Conservation (phyloP, 1,284 basidiomycete genomes). For the Cutaneotrichosporon spelunceum region DNA sequence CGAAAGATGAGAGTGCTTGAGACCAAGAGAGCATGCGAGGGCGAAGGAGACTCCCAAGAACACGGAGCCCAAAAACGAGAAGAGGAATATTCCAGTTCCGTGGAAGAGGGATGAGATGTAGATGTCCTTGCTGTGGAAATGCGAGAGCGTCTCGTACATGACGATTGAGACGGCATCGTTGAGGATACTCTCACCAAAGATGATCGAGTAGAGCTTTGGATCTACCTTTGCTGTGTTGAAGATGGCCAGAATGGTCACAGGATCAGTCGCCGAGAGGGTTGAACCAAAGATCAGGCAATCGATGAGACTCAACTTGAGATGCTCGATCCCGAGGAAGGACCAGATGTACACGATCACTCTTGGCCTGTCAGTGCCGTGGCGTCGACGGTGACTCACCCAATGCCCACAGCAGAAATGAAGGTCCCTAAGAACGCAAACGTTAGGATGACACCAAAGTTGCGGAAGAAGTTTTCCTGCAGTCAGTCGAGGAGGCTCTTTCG, state of each 20-base stretch:
- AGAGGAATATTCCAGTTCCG: conserved; percentile 91
- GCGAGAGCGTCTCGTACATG: conserved; percentile 96
- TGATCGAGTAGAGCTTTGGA: conserved; percentile 94
- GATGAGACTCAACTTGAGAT: conserved; percentile 68
- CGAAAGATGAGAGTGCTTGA: conserved; percentile 89
- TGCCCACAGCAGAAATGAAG: conserved; percentile 92
- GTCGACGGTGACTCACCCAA: conserved; percentile 64
- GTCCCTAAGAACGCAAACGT: conserved; percentile 96
- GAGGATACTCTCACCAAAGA: conserved; percentile 94
- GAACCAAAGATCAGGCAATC: conserved; percentile 97
- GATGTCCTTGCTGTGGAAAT: conserved; percentile 80
- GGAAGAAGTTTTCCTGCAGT: conserved; percentile 87
- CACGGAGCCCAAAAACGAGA: conserved; percentile 93
- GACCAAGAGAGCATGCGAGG: conserved; percentile 79
- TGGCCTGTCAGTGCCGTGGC: not conserved
- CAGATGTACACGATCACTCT: conserved; percentile 90
- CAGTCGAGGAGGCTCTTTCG: not conserved
- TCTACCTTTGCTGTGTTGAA: conserved; percentile 99
- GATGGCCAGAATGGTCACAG: conserved; percentile 96
- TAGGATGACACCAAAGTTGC: conserved; percentile 94
- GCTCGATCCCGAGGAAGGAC: conserved; percentile 85
- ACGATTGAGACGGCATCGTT: conserved; percentile 99
- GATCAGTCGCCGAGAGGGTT: conserved; percentile 94
- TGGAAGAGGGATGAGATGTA: conserved; percentile 86
- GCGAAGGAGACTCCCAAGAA: conserved; percentile 88